Percentiles rank a stretch among this genome's conserved stretches.
Evolutionary conservation across 495 filamentous ascomycete species (phyloP).

Genomic region (Penicillium riverlandense): DNA sequence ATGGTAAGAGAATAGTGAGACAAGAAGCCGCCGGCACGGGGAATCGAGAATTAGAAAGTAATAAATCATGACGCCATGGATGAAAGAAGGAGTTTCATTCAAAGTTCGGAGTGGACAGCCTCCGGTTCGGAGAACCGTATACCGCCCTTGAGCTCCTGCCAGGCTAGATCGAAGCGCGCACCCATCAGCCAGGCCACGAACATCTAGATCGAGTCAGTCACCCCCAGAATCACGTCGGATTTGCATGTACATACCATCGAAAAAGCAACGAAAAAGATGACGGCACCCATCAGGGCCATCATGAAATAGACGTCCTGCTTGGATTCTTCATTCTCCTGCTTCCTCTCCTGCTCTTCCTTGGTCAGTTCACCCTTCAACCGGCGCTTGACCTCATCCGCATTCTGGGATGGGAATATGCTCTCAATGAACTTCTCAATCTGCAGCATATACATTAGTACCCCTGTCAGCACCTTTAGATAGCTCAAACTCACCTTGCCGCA

Average conservation of each 20-base stretch:
- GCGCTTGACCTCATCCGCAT: constrained; percentile 38
- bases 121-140: constrained; percentile 26
- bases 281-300: constrained; percentile 50
- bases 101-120: constrained; percentile 15
- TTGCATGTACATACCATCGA: constrained; percentile 49
- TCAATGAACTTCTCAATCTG: constrained; percentile 98
- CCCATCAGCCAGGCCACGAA: constrained; percentile 61
- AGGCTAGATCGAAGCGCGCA: constrained; percentile 58
- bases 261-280: constrained; percentile 51
- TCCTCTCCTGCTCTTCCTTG: constrained; percentile 37
- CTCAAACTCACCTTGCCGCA: constrained; percentile 68
- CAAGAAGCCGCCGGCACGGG: constrained; percentile 20
- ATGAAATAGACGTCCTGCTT: constrained; percentile 58
- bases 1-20: constrained; percentile 19
- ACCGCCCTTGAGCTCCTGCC: constrained; percentile 46
- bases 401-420: constrained; percentile 77
- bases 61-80: constrained; percentile 31
- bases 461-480: background rate
- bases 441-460: constrained; percentile 10
- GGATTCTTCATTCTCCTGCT: constrained; percentile 41
- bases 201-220: constrained; percentile 41
- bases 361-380: constrained; percentile 30
- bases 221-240: background rate
- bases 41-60: constrained; percentile 24
- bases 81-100: constrained; percentile 4